Evolutionary conservation across 805 yeast genomes (phyloP).

Genomic region (Ogataea pilisensis): DNA sequence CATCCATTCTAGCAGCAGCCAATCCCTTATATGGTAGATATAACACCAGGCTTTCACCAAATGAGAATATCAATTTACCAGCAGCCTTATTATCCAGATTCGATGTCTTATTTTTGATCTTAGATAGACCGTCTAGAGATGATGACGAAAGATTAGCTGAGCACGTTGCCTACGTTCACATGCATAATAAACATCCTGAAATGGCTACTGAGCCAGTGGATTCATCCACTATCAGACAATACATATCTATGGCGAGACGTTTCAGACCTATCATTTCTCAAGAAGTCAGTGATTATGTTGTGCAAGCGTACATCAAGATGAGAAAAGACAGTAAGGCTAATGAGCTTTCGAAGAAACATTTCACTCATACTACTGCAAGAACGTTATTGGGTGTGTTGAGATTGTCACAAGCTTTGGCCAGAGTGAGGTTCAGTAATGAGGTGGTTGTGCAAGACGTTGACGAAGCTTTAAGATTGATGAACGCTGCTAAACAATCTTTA

Average conservation of each 20-base stretch:
- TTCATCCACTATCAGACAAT: conserved; percentile 78
- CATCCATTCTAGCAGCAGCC: conserved; percentile 97
- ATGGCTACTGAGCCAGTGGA: conserved; percentile 72
- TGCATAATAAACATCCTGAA: conserved; percentile 84
- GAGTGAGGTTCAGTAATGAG: conserved; percentile 71
- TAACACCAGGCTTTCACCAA: conserved; percentile 84
- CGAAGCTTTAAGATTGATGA: conserved; percentile 84
- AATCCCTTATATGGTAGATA: conserved; percentile 95
- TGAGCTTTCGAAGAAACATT: conserved; percentile 71
- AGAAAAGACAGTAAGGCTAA: conserved; percentile 85
- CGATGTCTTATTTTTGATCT: conserved; percentile 79
- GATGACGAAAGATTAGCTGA: conserved; percentile 81
- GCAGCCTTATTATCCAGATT: conserved; percentile 95
- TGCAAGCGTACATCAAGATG: conserved; percentile 81
- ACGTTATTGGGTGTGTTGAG: conserved; percentile 87
- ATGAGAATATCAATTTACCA: conserved; percentile 92
- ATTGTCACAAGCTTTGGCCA: conserved; percentile 90
- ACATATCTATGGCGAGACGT: conserved; percentile 78
- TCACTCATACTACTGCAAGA: conserved; percentile 93
- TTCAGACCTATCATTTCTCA: conserved; percentile 81
- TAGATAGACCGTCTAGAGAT: conserved; percentile 80
- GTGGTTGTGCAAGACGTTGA: conserved; percentile 85
- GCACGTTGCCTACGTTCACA: conserved; percentile 95
- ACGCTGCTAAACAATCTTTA: conserved; percentile 83
- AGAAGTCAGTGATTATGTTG: conserved; percentile 83